phyloP scores from a whole-genome alignment of 345 rosid genomes.

The Barbarea vulgaris region DNA sequence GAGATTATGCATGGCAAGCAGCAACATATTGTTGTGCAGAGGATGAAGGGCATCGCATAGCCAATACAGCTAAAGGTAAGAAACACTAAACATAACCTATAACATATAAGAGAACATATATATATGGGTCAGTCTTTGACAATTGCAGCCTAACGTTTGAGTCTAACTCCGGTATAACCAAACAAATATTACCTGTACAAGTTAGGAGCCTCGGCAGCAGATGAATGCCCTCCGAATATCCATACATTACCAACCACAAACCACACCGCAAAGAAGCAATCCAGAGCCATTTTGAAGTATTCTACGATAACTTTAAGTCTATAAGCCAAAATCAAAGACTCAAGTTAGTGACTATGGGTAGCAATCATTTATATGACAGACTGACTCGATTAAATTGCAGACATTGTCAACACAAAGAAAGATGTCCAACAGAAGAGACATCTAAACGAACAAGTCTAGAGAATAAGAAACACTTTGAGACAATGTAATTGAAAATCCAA shows the following conservation, averaged over 20 bases:
- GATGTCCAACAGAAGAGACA: background rate
- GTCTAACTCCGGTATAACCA: background rate
- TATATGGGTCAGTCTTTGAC: constrained; percentile 12
- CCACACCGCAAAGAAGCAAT: constrained; percentile 99
- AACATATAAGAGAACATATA: constrained; percentile 20
- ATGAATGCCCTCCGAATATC: constrained; percentile 96
- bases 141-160: background rate
- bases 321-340: constrained; percentile 32
- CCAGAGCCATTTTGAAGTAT: constrained; percentile 93
- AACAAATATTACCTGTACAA: constrained; percentile 69
- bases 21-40: constrained; percentile 96
- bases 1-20: constrained; percentile 97
- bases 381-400: background rate
- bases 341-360: constrained; percentile 12
- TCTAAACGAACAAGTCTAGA: background rate
- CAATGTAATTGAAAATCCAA: background rate
- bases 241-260: constrained; percentile 99
- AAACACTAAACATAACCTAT: constrained; percentile 96
- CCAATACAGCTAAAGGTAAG: constrained; percentile 95
- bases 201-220: constrained; percentile 87
- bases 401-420: background rate
- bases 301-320: constrained; percentile 85
- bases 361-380: background rate
- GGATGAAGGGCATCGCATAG: constrained; percentile 97
- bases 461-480: background rate